These are phyloP conservation scores for Neolentinus lepideus DNA, from an alignment of 1,284 basidiomycete species.

Conservation along the genomic window DNA sequence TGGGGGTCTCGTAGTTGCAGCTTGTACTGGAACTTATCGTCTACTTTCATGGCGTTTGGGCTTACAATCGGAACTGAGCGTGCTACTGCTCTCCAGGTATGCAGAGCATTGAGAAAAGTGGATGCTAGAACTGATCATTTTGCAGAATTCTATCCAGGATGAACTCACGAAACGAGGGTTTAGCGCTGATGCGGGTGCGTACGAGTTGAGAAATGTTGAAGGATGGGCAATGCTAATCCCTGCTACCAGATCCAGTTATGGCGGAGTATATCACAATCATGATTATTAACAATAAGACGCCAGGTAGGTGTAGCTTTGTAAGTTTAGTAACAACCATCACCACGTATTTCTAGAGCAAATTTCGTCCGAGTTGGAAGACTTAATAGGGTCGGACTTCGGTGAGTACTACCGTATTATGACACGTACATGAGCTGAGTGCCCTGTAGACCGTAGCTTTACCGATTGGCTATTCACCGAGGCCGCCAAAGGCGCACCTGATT, in stretches of 20 bases:
- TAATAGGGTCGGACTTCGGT: constrained; percentile 79
- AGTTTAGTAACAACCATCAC: constrained; percentile 8
- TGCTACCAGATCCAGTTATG: constrained; percentile 69
- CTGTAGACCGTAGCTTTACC: constrained; percentile 66
- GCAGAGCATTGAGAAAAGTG: not conserved
- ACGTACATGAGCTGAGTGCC: constrained; percentile 11
- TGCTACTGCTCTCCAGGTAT: constrained; percentile 63
- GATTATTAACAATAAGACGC: constrained; percentile 85
- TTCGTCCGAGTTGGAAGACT: constrained; percentile 71
- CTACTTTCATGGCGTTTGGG: constrained; percentile 54
- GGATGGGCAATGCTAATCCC: not conserved
- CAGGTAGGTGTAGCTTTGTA: constrained; percentile 39
- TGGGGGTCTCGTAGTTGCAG: too few species aligned
- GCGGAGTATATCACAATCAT: constrained; percentile 89
- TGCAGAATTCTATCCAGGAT: constrained; percentile 72
- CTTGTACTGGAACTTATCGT: too few species aligned
- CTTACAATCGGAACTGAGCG: constrained; percentile 75
- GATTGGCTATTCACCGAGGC: constrained; percentile 80
- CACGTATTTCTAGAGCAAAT: constrained; percentile 58
- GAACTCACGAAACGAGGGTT: constrained; percentile 74
- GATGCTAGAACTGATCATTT: constrained; percentile 11
- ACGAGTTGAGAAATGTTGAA: constrained; percentile 7
- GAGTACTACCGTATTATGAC: constrained; percentile 15
- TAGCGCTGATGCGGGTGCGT: constrained; percentile 65
- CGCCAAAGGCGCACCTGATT: constrained; percentile 54